phyloP scores from a whole-genome alignment of 139 green algal genomes.

The Desmodesmus armatus region DNA sequence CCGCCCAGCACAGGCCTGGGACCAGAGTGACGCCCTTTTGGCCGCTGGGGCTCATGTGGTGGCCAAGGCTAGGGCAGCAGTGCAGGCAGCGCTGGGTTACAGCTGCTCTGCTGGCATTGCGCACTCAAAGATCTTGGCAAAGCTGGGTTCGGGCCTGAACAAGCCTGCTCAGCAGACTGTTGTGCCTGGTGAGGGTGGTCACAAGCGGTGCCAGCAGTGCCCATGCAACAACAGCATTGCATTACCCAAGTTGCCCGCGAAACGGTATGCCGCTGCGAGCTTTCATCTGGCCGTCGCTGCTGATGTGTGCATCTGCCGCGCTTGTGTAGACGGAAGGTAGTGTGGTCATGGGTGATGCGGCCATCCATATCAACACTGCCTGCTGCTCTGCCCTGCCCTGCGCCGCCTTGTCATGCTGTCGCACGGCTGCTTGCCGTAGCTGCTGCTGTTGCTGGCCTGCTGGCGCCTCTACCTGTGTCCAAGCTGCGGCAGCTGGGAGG shows the following conservation, averaged over 20 bases:
- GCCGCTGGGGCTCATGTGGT: constrained; percentile 68
- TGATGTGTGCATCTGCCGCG: too few species aligned
- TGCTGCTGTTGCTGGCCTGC: constrained; percentile 49
- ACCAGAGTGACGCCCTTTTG: constrained; percentile 69
- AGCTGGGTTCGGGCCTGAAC: constrained; percentile 85
- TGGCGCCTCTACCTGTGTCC: constrained; percentile 72
- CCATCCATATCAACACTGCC: too few species aligned
- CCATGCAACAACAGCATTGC: too few species aligned
- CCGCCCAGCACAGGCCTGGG: constrained; percentile 59
- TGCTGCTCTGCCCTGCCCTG: too few species aligned
- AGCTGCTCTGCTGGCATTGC: constrained; percentile 68
- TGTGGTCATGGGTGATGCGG: too few species aligned
- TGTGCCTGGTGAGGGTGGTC: constrained; percentile 68
- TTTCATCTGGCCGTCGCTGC: too few species aligned
- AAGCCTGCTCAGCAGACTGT: constrained; percentile 91
- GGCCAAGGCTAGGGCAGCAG: constrained; percentile 66
- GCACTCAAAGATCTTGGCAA: constrained; percentile 89
- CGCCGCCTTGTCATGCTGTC: too few species aligned
- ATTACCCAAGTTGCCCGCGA: too few species aligned
- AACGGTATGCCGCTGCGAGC: too few species aligned
- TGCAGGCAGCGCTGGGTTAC: constrained; percentile 78
- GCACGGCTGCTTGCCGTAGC: too few species aligned
- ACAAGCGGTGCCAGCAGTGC: too few species aligned
- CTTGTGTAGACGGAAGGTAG: too few species aligned
- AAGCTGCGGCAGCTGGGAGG: constrained; percentile 80